These are phyloP conservation scores for Anthracocystis panici-leucophaei DNA, from an alignment of 1,284 basidiomycete genomes.

Conservation along the genomic window DNA sequence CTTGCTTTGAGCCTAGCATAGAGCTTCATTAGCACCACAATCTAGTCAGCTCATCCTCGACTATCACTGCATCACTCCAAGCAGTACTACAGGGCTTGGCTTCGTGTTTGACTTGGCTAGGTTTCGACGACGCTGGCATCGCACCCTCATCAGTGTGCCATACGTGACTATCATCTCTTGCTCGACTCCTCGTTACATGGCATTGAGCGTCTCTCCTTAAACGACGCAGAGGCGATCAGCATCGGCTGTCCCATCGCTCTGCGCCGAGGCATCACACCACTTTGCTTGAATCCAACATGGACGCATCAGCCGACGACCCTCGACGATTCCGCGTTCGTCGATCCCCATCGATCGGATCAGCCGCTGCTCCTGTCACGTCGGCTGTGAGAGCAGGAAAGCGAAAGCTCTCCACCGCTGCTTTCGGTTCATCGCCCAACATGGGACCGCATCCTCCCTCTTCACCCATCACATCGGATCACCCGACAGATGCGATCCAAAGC, in stretches of 20 bases:
- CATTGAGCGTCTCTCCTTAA: constrained; percentile 1
- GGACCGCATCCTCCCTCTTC: constrained; percentile 36
- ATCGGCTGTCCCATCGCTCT: constrained; percentile 28
- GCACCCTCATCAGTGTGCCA: background rate
- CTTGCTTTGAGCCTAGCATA: background rate
- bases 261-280: constrained; percentile 10
- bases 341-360: constrained; percentile 44
- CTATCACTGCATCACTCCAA: background rate
- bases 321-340: constrained; percentile 38
- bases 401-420: constrained; percentile 51
- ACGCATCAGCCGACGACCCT: constrained; percentile 52
- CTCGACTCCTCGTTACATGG: constrained; percentile 8
- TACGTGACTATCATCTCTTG: background rate
- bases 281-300: constrained; percentile 17
- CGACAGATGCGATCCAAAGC: constrained; percentile 20
- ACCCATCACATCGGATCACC: constrained; percentile 35
- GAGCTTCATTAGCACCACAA: background rate
- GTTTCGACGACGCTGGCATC: background rate
- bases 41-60: background rate
- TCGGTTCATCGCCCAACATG: constrained; percentile 43
- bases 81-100: background rate
- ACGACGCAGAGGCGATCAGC: constrained; percentile 30
- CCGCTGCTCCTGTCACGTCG: constrained; percentile 21
- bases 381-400: constrained; percentile 36
- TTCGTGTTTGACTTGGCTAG: background rate